A percentile compares a stretch with the other conserved stretches of the same genome.
These are phyloP conservation scores for Nepenthes alata DNA, from an alignment of 179 eudicot genomes.

Conservation along the genomic window DNA sequence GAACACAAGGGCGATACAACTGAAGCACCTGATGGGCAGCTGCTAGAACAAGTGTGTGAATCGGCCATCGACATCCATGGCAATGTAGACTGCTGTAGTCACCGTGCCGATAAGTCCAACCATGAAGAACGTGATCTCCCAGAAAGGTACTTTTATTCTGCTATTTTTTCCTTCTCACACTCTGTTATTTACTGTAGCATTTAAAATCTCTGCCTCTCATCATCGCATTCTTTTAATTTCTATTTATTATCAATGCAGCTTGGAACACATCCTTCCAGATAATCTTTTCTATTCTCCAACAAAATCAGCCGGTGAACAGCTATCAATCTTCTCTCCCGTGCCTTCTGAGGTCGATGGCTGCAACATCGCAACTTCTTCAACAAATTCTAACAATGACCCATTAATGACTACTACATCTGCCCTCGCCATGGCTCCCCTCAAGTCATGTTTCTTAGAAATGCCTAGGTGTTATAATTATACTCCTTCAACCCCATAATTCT, in stretches of 20 bases:
- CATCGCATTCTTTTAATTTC: neutral
- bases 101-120: constrained; percentile 19
- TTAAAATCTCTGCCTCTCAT: neutral
- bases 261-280: constrained; percentile 76
- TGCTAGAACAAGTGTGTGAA: constrained; percentile 20
- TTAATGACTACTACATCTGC: constrained; percentile 16
- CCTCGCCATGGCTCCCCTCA: constrained; percentile 29
- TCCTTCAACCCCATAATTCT: neutral
- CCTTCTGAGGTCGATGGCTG: constrained; percentile 20
- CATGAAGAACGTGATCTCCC: constrained; percentile 30
- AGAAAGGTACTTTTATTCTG: constrained; percentile 34
- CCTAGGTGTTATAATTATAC: constrained; percentile 34
- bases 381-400: constrained; percentile 25
- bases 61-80: constrained; percentile 19
- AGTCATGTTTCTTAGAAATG: constrained; percentile 41
- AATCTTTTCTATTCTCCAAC: constrained; percentile 73
- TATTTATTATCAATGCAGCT: constrained; percentile 26
- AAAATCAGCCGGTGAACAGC: constrained; percentile 36
- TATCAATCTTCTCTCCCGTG: constrained; percentile 23
- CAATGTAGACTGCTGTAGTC: constrained; percentile 8
- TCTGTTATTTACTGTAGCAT: neutral
- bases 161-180: neutral
- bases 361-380: constrained; percentile 11
- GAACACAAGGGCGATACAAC: constrained; percentile 24
- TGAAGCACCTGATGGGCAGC: constrained; percentile 21